Evolutionary conservation across 768 basidiomycete genomes (phyloP), one percentile per base, ranked within the genome.

Genomic region (Tephrocybe sp.): DNA sequence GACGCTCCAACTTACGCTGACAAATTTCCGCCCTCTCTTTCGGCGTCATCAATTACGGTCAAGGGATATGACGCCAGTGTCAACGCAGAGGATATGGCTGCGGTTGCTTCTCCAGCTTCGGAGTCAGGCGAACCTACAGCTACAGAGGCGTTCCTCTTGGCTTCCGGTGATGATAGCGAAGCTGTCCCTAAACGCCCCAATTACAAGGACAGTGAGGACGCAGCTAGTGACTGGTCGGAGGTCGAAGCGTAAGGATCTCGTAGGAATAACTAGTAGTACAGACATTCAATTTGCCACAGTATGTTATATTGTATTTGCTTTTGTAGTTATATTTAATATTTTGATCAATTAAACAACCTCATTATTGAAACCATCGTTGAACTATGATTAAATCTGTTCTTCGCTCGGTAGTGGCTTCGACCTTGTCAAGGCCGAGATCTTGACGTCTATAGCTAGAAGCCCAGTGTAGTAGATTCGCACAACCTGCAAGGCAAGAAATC

Each of bases 161-260:
- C 61, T 32, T 54, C 63, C n/a, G 41, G 51, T 30, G 19, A 50
- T 7, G 14, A 39, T 14, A n/a, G 19, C 31, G 38, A 42, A 13
- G 11, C 34, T 9, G 33, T 23, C 16, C 45, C 51, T 19, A 57
- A 49, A 40, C 49, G 51, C n/a, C 48, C 51, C 10, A 44, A 43
- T 39, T 23, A 40, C 14, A 56, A 58, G 13, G 62, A 59, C 13
- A 51, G 38, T 16, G 60, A 54, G 36, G 65, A 65, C 22, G 68
- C 66, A 32, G 67, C 59, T 5, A 72, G 70, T 46, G 74, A 73
- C 51, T 76, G 75, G 74, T 71, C 68, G 3, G 72, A 75, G 42
- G 62, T 76, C 31, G 73, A 74, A 14, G 73, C 66, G 14, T 72
- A 47, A 57, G 39, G 14, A 22, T n/a, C n/a, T 32, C 17, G n/a